These are phyloP conservation scores for Entelexis sorbosivorans DNA, from an alignment of 1,139 yeast species.

Conservation along the genomic window DNA sequence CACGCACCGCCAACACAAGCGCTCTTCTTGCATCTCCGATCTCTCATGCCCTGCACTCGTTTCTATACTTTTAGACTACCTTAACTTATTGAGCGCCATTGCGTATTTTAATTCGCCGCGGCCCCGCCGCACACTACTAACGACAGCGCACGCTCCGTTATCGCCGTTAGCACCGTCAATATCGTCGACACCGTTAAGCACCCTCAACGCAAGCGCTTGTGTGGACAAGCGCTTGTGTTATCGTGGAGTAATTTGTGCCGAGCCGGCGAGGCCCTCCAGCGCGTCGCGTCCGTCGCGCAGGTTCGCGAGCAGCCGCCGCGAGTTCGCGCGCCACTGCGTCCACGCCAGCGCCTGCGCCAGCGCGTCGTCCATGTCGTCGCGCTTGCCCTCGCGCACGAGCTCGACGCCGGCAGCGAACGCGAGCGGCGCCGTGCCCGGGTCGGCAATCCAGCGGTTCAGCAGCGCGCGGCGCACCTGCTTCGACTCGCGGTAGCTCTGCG, in stretches of 20 bases:
- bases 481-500: conserved; percentile 14
- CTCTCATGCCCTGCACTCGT: background rate
- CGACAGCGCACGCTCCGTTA: no score
- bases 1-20: no score
- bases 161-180: no score
- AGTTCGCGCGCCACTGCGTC: conserved; percentile 37
- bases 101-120: no score
- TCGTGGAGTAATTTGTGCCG: no score
- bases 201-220: no score
- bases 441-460: conserved; percentile 23
- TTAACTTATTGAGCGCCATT: no score
- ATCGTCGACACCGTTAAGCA: no score
- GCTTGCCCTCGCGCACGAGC: conserved; percentile 31
- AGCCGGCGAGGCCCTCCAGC: background rate
- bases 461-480: conserved; percentile 21
- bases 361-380: conserved; percentile 53
- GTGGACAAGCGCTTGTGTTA: no score
- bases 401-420: background rate
- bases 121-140: no score
- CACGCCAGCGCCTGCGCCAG: conserved; percentile 48
- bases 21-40: background rate
- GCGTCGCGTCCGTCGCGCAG: background rate
- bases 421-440: conserved; percentile 15
- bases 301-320: background rate
- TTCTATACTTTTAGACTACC: background rate